phyloP scores from a whole-genome alignment of 345 rosid species.

The Eucalyptus microcorys region DNA sequence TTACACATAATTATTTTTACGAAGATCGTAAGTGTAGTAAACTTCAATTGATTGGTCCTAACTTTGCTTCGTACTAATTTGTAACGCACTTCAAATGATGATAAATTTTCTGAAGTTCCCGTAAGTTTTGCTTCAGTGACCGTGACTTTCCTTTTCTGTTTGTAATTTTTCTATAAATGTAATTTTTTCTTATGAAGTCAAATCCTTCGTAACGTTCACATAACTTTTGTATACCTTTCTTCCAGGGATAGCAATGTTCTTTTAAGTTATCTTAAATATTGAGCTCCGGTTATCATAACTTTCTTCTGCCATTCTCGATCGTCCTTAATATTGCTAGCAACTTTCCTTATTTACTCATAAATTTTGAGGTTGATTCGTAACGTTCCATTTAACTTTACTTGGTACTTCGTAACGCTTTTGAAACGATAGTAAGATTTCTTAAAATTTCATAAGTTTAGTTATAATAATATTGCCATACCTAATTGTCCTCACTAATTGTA shows the following conservation, averaged over 20 bases:
- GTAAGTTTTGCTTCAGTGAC: not conserved
- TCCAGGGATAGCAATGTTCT: not conserved
- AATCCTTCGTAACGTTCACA: not conserved
- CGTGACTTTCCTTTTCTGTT: not conserved
- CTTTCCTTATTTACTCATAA: not conserved
- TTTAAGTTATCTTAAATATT: not conserved
- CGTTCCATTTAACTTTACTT: not conserved
- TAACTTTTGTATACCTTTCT: not conserved
- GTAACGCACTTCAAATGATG: not conserved
- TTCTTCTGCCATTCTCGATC: not conserved
- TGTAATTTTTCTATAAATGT: not conserved
- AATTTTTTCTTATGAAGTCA: not conserved
- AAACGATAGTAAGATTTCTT: not conserved
- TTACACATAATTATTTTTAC: too few relatives aligned
- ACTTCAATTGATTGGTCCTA: not conserved
- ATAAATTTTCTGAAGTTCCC: not conserved
- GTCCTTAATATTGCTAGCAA: not conserved
- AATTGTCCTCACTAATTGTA: not conserved
- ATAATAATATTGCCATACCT: not conserved
- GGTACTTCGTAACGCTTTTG: not conserved
- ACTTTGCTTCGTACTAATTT: not conserved
- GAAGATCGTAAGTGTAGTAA: too few relatives aligned
- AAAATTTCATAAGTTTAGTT: not conserved
- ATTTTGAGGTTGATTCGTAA: not conserved
- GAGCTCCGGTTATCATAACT: not conserved